A percentile compares a stretch with the other conserved stretches of the same genome.
These are phyloP conservation scores for Euphorbia tirucalli DNA, from an alignment of 345 rosid species.

Conservation along the genomic window DNA sequence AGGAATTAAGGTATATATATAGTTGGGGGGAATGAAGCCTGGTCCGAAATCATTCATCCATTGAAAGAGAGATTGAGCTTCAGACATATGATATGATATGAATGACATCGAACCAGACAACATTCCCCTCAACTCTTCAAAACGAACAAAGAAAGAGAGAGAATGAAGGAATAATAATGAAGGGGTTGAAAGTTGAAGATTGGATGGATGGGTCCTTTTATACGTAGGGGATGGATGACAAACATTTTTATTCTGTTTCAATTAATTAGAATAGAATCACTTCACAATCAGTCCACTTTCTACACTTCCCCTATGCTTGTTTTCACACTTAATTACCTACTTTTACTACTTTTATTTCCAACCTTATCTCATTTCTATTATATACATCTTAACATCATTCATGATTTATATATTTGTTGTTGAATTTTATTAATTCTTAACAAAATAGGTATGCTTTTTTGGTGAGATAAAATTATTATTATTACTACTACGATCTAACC, in stretches of 20 bases:
- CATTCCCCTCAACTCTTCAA: conserved; percentile 77
- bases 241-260: background rate
- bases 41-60: conserved; percentile 74
- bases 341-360: background rate
- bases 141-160: conserved; percentile 13
- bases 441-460: too few species aligned
- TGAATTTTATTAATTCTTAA: too few species aligned
- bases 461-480: too few species aligned
- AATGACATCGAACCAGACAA: conserved; percentile 79
- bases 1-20: background rate
- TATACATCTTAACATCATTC: too few species aligned
- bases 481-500: too few species aligned
- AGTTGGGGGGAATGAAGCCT: conserved; percentile 97
- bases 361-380: too few species aligned
- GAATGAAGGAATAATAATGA: conserved; percentile 15
- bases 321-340: conserved; percentile 29
- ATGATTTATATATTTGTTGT: too few species aligned
- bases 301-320: conserved; percentile 28
- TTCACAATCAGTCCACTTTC: conserved; percentile 45
- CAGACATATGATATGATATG: conserved; percentile 13
- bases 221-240: conserved; percentile 7
- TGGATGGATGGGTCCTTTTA: conserved; percentile 35
- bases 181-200: too few species aligned
- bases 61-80: background rate
- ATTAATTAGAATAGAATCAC: conserved; percentile 17